A percentile compares a stretch with the other conserved stretches of the same genome.
These are phyloP conservation scores for Penicillium chermesinum DNA, from an alignment of 495 filamentous ascomycete genomes.

Conservation along the genomic window DNA sequence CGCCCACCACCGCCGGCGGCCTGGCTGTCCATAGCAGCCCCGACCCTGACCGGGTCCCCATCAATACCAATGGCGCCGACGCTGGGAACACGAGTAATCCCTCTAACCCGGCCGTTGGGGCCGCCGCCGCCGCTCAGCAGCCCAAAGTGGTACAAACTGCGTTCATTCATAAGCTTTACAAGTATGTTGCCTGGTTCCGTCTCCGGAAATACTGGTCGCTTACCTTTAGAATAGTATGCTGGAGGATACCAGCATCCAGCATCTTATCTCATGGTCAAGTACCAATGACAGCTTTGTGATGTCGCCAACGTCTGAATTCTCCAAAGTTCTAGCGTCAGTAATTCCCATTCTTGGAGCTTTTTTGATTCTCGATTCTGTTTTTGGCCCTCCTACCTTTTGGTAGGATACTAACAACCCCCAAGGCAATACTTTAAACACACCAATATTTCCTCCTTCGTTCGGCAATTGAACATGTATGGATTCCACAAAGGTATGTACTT, in stretches of 20 bases:
- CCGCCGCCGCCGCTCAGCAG: constrained; percentile 83
- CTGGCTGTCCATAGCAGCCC: constrained; percentile 42
- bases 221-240: constrained; percentile 68
- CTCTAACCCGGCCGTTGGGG: constrained; percentile 48
- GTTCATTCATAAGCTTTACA: constrained; percentile 99
- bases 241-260: constrained; percentile 86
- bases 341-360: too few relatives aligned
- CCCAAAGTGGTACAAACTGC: constrained; percentile 98
- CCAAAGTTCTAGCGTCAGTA: constrained; percentile 92
- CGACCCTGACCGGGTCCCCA: constrained; percentile 42
- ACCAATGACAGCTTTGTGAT: constrained; percentile 97
- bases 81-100: constrained; percentile 29
- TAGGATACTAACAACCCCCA: constrained; percentile 22
- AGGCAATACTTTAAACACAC: constrained; percentile 99
- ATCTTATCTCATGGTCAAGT: constrained; percentile 92
- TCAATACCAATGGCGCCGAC: constrained; percentile 43
- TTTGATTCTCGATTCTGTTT: too few relatives aligned
- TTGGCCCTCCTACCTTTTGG: constrained; percentile 1
- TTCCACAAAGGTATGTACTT: constrained; percentile 87
- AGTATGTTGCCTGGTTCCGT: constrained; percentile 47
- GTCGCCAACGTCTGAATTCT: constrained; percentile 95
- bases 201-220: neutral
- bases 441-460: constrained; percentile 96
- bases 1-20: constrained; percentile 33
- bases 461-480: constrained; percentile 98